These are phyloP conservation scores for Coemansia sp. DNA, from an alignment of 192 early-diverging fungal species.

Conservation along the genomic window DNA sequence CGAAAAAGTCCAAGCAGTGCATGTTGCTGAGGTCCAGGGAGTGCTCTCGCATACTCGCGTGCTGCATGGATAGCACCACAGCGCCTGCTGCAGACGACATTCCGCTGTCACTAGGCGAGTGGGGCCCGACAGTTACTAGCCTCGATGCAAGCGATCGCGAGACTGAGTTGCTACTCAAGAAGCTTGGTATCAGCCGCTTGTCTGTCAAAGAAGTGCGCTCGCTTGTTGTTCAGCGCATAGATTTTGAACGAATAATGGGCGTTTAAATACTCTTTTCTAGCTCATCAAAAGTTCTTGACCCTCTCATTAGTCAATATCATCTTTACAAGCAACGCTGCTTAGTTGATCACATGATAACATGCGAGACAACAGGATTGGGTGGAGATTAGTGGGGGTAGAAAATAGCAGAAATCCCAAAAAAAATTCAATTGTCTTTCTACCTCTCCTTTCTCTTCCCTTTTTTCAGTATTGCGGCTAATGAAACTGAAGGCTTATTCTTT, in stretches of 20 bases:
- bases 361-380: too few relatives aligned
- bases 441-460: too few relatives aligned
- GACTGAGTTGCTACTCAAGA: conserved; percentile 21
- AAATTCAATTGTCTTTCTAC: too few relatives aligned
- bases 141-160: conserved; percentile 18
- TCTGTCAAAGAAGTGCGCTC: conserved; percentile 26
- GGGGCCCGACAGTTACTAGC: conserved; percentile 23
- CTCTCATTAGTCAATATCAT: too few relatives aligned
- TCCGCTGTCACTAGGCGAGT: conserved; percentile 29
- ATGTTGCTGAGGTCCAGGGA: conserved; percentile 20
- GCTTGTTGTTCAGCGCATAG: conserved; percentile 28
- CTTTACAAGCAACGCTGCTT: too few relatives aligned
- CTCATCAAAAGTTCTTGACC: too few relatives aligned
- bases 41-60: conserved; percentile 24
- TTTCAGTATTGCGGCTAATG: too few relatives aligned
- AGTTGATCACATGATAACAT: too few relatives aligned
- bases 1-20: neutral
- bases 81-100: conserved; percentile 6
- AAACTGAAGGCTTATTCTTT: too few relatives aligned
- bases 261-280: too few relatives aligned
- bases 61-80: conserved; percentile 10
- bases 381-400: too few relatives aligned
- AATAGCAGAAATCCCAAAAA: too few relatives aligned
- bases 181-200: conserved; percentile 33
- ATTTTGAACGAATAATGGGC: conserved; percentile 2